A percentile compares a stretch with the other conserved stretches of the same genome.
These are phyloP conservation scores for Phytopythium sindhum DNA, from an alignment of 352 stramenopile species.

Conservation along the genomic window DNA sequence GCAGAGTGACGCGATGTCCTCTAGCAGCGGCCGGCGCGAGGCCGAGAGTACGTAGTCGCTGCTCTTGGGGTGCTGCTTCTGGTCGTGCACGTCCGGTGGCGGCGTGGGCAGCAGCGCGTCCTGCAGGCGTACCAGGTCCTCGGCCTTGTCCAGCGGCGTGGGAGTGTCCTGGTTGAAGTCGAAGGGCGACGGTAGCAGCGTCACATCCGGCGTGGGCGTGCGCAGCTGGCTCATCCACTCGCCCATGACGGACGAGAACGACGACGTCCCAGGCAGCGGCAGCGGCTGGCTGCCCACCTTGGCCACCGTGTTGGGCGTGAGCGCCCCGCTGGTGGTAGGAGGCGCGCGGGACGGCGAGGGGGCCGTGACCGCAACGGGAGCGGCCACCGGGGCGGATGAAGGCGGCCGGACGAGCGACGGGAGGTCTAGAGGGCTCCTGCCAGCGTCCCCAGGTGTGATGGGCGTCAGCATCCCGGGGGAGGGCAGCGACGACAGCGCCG, in stretches of 20 bases:
- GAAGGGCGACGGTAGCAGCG: conserved; percentile 70
- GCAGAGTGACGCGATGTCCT: conserved; percentile 79
- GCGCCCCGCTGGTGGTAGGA: neutral
- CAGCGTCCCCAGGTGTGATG: conserved; percentile 23
- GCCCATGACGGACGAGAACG: conserved; percentile 68
- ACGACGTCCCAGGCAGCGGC: conserved; percentile 12
- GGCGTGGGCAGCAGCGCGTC: conserved; percentile 73
- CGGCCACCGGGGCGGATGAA: neutral
- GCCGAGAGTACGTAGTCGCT: conserved; percentile 48
- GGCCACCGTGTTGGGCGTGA: conserved; percentile 14
- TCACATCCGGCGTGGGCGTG: conserved; percentile 76
- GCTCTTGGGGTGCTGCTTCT: conserved; percentile 60
- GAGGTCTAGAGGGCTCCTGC: conserved; percentile 35
- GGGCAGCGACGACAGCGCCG: conserved; percentile 36
- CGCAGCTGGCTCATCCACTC: conserved; percentile 80
- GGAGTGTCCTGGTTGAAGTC: conserved; percentile 78
- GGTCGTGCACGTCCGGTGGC: conserved; percentile 51
- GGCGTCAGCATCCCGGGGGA: conserved; percentile 56
- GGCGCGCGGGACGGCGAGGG: neutral
- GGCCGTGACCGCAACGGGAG: neutral
- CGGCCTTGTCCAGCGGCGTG: conserved; percentile 65
- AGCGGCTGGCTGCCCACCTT: conserved; percentile 17
- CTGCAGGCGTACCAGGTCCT: conserved; percentile 70
- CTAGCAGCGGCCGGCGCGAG: conserved; percentile 51
- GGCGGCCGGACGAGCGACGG: conserved; percentile 11